Evolutionary conservation across 2,329 filamentous ascomycete genomes (phyloP).

Genomic region (Tolypocladium amazonense): DNA sequence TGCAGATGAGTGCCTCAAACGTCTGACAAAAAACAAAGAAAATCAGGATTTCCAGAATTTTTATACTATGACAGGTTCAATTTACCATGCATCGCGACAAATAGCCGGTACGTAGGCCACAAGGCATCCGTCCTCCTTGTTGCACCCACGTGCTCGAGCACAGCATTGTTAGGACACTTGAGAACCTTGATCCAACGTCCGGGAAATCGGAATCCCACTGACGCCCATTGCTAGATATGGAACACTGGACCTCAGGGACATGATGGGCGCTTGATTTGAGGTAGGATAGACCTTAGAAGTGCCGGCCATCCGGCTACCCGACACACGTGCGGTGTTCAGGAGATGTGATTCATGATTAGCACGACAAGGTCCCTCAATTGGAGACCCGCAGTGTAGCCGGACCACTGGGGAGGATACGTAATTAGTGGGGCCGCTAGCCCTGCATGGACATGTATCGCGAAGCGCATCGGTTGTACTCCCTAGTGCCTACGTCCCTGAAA

Average conservation of each 20-base stretch:
- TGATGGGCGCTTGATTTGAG: too few species aligned
- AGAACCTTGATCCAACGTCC: not conserved
- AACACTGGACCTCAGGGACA: too few species aligned
- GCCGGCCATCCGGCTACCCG: not conserved
- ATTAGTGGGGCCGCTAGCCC: too few species aligned
- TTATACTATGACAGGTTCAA: too few species aligned
- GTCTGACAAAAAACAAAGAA: too few species aligned
- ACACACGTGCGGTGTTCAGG: not conserved
- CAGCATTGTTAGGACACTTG: not conserved
- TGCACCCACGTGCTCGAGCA: not conserved
- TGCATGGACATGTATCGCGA: not conserved
- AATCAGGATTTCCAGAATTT: too few species aligned
- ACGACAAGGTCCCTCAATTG: too few species aligned
- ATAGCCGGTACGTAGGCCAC: too few species aligned
- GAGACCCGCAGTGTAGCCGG: too few species aligned
- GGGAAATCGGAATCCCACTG: not conserved
- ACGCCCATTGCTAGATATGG: too few species aligned
- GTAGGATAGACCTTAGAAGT: not conserved
- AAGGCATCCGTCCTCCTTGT: not conserved
- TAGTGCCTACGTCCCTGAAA: not conserved
- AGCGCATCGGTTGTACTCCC: not conserved
- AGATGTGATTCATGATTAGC: not conserved
- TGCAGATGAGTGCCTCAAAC: not conserved
- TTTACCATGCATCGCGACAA: too few species aligned
- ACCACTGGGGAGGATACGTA: too few species aligned